Percentiles rank a stretch among this genome's conserved stretches.
phyloP scores from a whole-genome alignment of 352 stramenopile species.

The Globisporangium megalacanthum region DNA sequence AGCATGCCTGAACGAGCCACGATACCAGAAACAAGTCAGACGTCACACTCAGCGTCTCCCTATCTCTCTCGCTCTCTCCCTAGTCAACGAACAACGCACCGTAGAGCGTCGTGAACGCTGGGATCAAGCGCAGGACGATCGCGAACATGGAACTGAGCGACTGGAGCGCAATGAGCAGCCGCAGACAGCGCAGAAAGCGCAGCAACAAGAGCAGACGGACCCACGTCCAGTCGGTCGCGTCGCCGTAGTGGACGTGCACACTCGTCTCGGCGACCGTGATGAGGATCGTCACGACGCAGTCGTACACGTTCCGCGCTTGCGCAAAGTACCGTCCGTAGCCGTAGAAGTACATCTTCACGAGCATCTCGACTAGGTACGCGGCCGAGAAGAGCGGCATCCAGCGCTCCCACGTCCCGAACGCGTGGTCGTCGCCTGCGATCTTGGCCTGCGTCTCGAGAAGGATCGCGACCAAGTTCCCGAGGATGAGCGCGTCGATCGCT shows the following conservation, averaged over 20 bases:
- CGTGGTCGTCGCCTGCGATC: constrained; percentile 19
- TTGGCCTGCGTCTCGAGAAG: constrained; percentile 47
- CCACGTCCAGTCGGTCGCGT: constrained; percentile 38
- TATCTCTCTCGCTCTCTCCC: background rate
- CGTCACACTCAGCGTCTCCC: background rate
- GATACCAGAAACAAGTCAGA: background rate
- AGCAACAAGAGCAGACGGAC: constrained; percentile 52
- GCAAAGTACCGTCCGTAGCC: constrained; percentile 51
- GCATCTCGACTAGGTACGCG: constrained; percentile 76
- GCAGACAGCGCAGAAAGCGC: constrained; percentile 49
- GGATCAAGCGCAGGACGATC: constrained; percentile 41
- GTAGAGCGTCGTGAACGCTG: constrained; percentile 51
- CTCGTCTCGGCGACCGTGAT: constrained; percentile 50
- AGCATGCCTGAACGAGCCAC: constrained; percentile 34
- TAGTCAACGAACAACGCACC: constrained; percentile 22
- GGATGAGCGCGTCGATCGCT: constrained; percentile 29
- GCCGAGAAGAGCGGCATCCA: constrained; percentile 69
- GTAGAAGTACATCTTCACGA: constrained; percentile 69
- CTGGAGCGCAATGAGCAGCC: constrained; percentile 41
- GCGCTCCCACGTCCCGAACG: constrained; percentile 32
- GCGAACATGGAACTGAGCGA: constrained; percentile 48
- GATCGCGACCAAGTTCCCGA: constrained; percentile 41
- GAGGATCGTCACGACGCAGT: constrained; percentile 69
- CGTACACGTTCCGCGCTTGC: constrained; percentile 74
- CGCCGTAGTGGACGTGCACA: constrained; percentile 40